These are phyloP conservation scores for Mycena pura DNA, from an alignment of 768 basidiomycete genomes.

Conservation along the genomic window DNA sequence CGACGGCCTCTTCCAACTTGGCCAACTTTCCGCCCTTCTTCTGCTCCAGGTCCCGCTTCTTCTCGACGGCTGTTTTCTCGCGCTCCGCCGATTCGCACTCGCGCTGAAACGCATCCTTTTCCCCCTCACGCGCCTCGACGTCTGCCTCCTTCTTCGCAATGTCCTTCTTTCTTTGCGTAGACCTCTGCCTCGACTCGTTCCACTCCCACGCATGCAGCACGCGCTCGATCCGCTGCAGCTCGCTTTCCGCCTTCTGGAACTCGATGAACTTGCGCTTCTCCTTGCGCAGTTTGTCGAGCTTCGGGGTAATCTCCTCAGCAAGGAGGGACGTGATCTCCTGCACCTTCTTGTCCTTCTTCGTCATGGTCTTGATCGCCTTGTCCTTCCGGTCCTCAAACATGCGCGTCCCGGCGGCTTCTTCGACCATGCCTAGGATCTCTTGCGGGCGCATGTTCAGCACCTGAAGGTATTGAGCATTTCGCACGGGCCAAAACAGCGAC, in stretches of 20 bases:
- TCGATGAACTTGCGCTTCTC: slow-evolving; percentile 91
- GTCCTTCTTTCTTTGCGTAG: slow-evolving; percentile 61
- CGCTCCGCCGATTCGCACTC: slow-evolving; percentile 73
- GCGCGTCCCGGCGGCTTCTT: slow-evolving; percentile 96
- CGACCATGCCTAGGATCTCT: slow-evolving; percentile 98
- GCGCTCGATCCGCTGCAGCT: slow-evolving; percentile 86
- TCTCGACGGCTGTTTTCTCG: slow-evolving; percentile 68
- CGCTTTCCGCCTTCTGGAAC: slow-evolving; percentile 87
- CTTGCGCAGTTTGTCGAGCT: slow-evolving; percentile 85
- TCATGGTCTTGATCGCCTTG: slow-evolving; percentile 94
- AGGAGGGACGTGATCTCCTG: slow-evolving; percentile 85
- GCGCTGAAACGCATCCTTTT: slow-evolving; percentile 50
- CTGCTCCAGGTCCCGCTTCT: slow-evolving; percentile 84
- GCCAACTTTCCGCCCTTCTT: slow-evolving; percentile 93
- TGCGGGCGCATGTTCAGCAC: slow-evolving; percentile 97
- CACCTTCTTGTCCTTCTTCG: slow-evolving; percentile 95
- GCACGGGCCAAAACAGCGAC: no score
- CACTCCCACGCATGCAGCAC: slow-evolving; percentile 90
- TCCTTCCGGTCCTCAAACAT: slow-evolving; percentile 99
- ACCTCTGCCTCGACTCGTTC: slow-evolving; percentile 63
- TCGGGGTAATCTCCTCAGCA: slow-evolving; percentile 91
- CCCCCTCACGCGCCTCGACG: slow-evolving; percentile 53
- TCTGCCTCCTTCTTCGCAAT: slow-evolving; percentile 58
- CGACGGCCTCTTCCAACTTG: slow-evolving; percentile 81
- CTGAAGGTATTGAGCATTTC: slow-evolving; percentile 42